Base-by-base conservation (phyloP, 2,329 filamentous ascomycete genomes). In the Cladophialophora exuberans region DNA sequence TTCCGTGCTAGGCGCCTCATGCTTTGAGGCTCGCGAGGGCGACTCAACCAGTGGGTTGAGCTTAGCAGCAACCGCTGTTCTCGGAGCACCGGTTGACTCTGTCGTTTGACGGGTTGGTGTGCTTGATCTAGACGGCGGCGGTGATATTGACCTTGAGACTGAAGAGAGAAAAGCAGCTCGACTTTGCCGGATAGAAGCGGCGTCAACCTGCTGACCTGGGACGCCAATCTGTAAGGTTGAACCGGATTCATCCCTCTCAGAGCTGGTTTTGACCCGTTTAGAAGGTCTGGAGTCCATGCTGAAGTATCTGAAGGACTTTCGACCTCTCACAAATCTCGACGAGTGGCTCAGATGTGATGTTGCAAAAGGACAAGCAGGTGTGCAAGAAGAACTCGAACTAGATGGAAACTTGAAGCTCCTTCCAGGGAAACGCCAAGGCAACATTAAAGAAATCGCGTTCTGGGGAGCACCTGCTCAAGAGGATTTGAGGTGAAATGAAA, bases 61-160 rank as follows among this genome's bases (percentile, higher is more conserved):
- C 17, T 28, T 22, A 13, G 46, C n/a, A 28, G 15, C 17, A 15
- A 4, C 13, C 9, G 17, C 18, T 13, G 15, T 13, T 25, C 35
- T 31, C 4, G 17, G 2, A 33, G 6, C 26, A 3, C 9, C 13
- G 3, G 17, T 25, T 13, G 25, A 9, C 23, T 15, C 9, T 28
- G 23, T 42, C 7, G 31, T 30, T 35, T 25, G 42, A 15, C 52
- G 52, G 11, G 56, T 53, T 18, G 45, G 20, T 6, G 52, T 41
- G 13, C 39, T 44, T 6, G 54, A 54, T 11, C 57, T 52, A 10
- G 45, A 45, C 6, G 47, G 25, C 17, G 58, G 58, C 4, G 58
- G 58, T 13, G 58, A 61, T 31, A 61, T 56, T n/a, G 58, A 56
- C 26, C 58, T 53, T 4, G 54, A 55, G n/a, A 57, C 57, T 22